A percentile compares a stretch with the other conserved stretches of the same genome.
phyloP scores from a whole-genome alignment of 2,329 filamentous ascomycete genomes.

The Curvularia sp. region DNA sequence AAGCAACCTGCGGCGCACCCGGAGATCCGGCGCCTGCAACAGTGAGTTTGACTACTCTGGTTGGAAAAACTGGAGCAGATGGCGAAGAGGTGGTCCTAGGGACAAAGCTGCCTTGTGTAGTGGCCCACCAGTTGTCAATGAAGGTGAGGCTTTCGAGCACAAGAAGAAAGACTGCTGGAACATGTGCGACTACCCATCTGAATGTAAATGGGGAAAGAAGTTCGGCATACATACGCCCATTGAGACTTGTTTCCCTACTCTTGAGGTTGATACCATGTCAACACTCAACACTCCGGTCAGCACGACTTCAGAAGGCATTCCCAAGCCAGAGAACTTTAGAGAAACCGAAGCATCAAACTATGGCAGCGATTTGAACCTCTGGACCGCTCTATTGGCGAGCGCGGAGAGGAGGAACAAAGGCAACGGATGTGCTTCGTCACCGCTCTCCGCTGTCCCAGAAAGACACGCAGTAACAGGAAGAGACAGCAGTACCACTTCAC shows the following conservation, averaged over 20 bases:
- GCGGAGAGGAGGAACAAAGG: conserved; percentile 35
- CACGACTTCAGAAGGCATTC: conserved; percentile 22
- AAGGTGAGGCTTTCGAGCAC: not conserved
- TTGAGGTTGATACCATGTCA: not conserved
- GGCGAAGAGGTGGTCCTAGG: conserved; percentile 43
- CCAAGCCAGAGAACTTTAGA: conserved; percentile 24
- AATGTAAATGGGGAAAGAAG: conserved; percentile 52
- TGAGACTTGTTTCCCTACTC: conserved; percentile 6
- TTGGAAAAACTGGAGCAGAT: conserved; percentile 58
- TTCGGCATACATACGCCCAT: conserved; percentile 41
- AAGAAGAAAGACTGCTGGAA: conserved; percentile 53
- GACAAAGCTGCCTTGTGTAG: not conserved
- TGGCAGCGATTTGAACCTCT: conserved; percentile 28
- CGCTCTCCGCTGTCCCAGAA: conserved; percentile 25
- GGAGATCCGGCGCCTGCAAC: conserved; percentile 54
- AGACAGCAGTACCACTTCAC: not conserved
- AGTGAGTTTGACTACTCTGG: conserved; percentile 62
- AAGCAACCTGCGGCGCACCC: conserved; percentile 10
- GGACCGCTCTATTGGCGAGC: conserved; percentile 36
- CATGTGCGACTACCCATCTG: conserved; percentile 56
- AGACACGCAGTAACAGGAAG: conserved; percentile 1
- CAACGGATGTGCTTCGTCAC: conserved; percentile 18
- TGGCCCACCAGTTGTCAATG: not conserved
- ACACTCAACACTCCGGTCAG: conserved; percentile 7
- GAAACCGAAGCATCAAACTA: not conserved